Evolutionary conservation across 2,329 filamentous ascomycete genomes (phyloP).

Genomic region (Podosphaera xanthii): DNA sequence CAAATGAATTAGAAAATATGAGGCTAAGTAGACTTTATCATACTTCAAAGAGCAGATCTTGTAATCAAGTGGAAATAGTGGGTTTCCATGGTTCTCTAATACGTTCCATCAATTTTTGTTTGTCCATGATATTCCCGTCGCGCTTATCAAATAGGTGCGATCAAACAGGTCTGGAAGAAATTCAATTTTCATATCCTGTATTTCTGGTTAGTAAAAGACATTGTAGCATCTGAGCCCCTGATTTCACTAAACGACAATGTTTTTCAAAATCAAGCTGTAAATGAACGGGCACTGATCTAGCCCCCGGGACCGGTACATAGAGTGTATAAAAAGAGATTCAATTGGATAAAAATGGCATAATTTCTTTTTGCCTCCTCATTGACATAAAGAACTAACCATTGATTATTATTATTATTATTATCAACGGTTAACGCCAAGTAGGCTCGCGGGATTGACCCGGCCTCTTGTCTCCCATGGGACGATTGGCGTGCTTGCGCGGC

Average conservation of each 20-base stretch:
- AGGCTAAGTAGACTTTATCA: not conserved
- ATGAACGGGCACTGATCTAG: not conserved
- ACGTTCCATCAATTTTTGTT: not conserved
- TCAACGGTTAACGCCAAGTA: not conserved
- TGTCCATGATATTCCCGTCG: not conserved
- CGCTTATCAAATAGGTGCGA: not conserved
- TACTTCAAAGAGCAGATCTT: not conserved
- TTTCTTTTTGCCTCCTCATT: not conserved
- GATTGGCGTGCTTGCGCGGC: too few species aligned
- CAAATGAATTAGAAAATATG: not conserved
- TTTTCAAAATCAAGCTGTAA: not conserved
- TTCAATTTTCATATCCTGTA: not conserved
- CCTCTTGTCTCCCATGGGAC: too few species aligned
- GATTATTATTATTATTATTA: not conserved
- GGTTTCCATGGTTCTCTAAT: not conserved
- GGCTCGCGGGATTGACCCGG: too few species aligned
- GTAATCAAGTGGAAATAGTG: not conserved
- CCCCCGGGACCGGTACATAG: not conserved
- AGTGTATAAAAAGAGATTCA: not conserved
- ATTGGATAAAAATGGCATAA: not conserved
- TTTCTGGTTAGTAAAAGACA: not conserved
- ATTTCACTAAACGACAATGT: not conserved
- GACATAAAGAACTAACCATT: not conserved
- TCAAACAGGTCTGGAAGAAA: not conserved
- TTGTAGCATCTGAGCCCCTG: not conserved